Base-by-base conservation (phyloP, 371 early-diverging fungal species). In the Rhizopus arrhizus region DNA sequence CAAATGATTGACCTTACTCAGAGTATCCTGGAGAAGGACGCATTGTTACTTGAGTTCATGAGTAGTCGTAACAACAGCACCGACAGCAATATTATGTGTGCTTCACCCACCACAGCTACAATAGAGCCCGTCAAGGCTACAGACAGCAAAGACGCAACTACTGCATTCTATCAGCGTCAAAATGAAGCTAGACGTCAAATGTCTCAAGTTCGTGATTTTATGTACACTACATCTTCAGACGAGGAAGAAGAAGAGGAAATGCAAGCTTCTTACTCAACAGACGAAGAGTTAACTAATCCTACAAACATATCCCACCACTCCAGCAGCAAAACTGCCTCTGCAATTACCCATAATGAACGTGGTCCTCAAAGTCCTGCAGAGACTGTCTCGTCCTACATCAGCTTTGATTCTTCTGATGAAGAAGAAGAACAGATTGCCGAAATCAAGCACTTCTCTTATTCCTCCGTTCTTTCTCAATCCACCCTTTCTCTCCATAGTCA, bases 381-480 rank as follows among this genome's bases (percentile, higher is more conserved):
- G 4, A 60, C 53, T 12, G 32, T 59, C 16, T 56, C 64, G 34
- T 57, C 61, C 3, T n/a, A 41, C 12, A 49, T 49, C 5, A 65
- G 47, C 11, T 68, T 57, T 52, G 68, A 61, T 36, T 64, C 68
- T 0, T 60, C 56, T 31, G 56, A 51, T 52, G 61, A 66, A 53
- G 58, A 65, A 56, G 54, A 60, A 48, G 59, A 57, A 29, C 56
- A 60, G 36, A 28, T 48, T 13, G 68, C 68, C 4, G 61, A 61
- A 49, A 60, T 68, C 38, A 68, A 64, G 29, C 68, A 60, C 32
- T 64, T 64, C 28, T 68, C 68, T 13, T 68, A 68, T 40, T 52
- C 59, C 31, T 64, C 68, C n/a, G 59, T 58, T 11, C 62, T 53
- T 16, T 62, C 68, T 10, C 67, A 66, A 53, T 28, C 48, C 6